phyloP scores from a whole-genome alignment of 495 filamentous ascomycete genomes.

The Trichocladium uniseriatum region DNA sequence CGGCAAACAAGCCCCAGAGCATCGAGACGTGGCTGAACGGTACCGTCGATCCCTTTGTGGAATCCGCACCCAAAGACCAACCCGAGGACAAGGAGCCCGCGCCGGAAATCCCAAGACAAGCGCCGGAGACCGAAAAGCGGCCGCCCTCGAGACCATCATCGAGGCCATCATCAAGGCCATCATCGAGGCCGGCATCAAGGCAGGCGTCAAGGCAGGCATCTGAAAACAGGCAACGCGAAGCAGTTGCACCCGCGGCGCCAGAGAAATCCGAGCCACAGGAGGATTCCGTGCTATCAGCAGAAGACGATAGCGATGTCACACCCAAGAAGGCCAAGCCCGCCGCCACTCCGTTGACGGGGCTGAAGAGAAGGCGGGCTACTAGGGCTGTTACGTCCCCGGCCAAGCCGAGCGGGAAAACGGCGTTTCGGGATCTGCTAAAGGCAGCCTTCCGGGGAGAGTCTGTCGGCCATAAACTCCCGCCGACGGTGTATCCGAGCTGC shows the following conservation, averaged over 20 bases:
- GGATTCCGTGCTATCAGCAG: conserved; percentile 7
- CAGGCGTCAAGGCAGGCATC: no score
- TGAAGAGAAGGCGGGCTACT: conserved; percentile 42
- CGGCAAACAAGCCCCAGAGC: conserved; percentile 42
- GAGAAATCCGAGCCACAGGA: not conserved
- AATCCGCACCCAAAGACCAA: conserved; percentile 30
- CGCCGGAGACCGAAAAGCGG: not conserved
- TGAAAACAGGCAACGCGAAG: not conserved
- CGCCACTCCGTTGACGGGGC: conserved; percentile 23
- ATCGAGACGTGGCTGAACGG: conserved; percentile 71
- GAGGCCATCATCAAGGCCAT: not conserved
- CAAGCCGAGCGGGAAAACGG: conserved; percentile 30
- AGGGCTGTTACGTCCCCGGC: conserved; percentile 33
- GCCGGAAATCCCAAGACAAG: not conserved
- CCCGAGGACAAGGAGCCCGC: conserved; percentile 10
- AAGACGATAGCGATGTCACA: conserved; percentile 21
- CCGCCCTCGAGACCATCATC: not conserved
- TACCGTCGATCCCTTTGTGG: conserved; percentile 65
- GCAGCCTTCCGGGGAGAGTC: conserved; percentile 51
- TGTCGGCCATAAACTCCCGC: conserved; percentile 31
- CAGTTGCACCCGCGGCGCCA: not conserved
- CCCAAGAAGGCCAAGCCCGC: conserved; percentile 24
- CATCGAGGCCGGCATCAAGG: no score
- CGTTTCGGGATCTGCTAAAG: conserved; percentile 42
- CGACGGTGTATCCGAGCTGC: conserved; percentile 37